Evolutionary conservation across 2,329 filamentous ascomycete species (phyloP), one percentile per base, ranked within the genome.

Genomic region (Westerdykella sp.): DNA sequence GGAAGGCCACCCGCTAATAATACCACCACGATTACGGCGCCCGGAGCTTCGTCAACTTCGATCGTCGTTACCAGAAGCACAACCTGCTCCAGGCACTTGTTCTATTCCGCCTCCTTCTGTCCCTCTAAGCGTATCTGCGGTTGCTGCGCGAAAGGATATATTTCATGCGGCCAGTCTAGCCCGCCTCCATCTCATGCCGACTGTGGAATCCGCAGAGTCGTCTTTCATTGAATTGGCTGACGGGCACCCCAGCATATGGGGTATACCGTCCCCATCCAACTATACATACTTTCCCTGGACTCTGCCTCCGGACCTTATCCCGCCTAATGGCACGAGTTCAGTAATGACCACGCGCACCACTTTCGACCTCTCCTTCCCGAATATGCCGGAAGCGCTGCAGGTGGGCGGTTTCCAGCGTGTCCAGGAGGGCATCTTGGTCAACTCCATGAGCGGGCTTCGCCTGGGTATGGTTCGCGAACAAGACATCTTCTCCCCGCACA

Each of bases 251-350:
- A 78, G 75, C 46, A 73, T 80, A 12, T 75, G 73, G 6, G 79
- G 77, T 59, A 68, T 74, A 43, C 70, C 61, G 46, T 83, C 81
- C 12, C 79, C 78, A 6, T 82, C 81, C 1, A 95, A 95, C 56
- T 83, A 90, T 63, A 91, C 85, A 0, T 83, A 87, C 56, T 97
- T 89, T 59, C 93, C 93, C 0, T 97, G 91, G 91, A 97, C 93
- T 0, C 71, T 98, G 0, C 91, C 93, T 0, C 72, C 74, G 1
- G 75, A 79, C 21, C 74, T 95, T 54, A 76, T 96, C 2, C 88
- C 90, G 0, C 68, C 71, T 9, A 81, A 94, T 56, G 91, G 85
- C 0, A 84, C 77, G n/a, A 95, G 87, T 53, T 76, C 83, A 4
- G 80, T 78, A 11, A 83, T 95, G 51, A 75, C 80, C 5, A 74